These are phyloP conservation scores for Pezicula carpinea DNA, from an alignment of 2,329 filamentous ascomycete genomes.

Conservation along the genomic window DNA sequence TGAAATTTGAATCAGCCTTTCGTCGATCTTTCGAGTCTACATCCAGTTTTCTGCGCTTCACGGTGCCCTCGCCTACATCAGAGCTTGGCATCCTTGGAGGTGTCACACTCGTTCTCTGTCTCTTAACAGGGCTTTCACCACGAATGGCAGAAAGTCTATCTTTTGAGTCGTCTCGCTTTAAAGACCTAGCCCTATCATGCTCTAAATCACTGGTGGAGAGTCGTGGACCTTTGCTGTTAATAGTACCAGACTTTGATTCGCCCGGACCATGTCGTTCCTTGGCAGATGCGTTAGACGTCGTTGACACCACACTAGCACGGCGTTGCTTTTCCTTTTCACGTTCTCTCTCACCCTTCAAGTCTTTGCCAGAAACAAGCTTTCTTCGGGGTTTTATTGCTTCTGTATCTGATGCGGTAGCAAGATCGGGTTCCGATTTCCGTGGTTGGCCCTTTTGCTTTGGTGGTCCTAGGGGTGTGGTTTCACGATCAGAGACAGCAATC, in stretches of 20 bases:
- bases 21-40: conserved; percentile 31
- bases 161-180: conserved; percentile 57
- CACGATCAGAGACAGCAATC: conserved; percentile 20
- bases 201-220: conserved; percentile 15
- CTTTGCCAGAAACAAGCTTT: conserved; percentile 60
- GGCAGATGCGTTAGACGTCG: conserved; percentile 42
- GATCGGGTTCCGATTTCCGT: conserved; percentile 51
- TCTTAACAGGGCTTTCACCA: conserved; percentile 50
- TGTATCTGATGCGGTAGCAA: conserved; percentile 42
- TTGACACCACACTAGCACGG: conserved; percentile 54
- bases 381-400: conserved; percentile 52
- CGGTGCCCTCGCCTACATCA: conserved; percentile 45
- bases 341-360: conserved; percentile 52
- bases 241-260: conserved; percentile 44
- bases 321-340: conserved; percentile 48
- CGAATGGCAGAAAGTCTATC: conserved; percentile 45
- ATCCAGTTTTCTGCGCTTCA: conserved; percentile 55
- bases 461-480: conserved; percentile 25
- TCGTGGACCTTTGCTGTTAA: conserved; percentile 33
- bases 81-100: conserved; percentile 48
- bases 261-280: conserved; percentile 43
- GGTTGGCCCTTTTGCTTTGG: conserved; percentile 45
- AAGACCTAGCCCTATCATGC: conserved; percentile 50
- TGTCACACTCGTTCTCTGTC: conserved; percentile 54
- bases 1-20: conserved; percentile 18